Base-by-base conservation (phyloP, 1,139 yeast genomes). In the Pichia inconspicua region DNA sequence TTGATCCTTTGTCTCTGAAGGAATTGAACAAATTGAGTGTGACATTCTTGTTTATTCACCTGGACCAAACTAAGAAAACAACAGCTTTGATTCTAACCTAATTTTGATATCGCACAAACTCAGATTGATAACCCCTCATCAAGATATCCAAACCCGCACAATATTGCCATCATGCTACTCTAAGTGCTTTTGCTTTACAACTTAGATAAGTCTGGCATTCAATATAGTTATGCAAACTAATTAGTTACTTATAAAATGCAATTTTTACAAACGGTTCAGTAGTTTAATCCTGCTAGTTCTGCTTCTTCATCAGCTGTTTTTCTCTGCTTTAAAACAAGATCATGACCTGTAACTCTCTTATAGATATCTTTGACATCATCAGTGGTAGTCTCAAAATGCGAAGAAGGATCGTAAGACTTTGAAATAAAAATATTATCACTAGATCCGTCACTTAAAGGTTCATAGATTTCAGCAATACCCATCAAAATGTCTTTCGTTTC, bases 301-400 rank as follows among this genome's bases (percentile, higher is more conserved):
- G 75, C 80, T 57, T 80, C 86, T 50, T 80, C 85, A 48, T 82
- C 86, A 37, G 70, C 78, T 44, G 77, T 73, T 41, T 78, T 74
- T 63, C 94, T 81, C 67, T 84, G 78, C 72, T 87, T 82, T 60
- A 92, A 76, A 32, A 86, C 95, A 62, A 92, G 76, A 25, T 95
- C 96, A 67, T 87, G 86, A 47, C 97, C 97, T 45, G 86, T 88
- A 56, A 94, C 83, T 67, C 98, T 80, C 68, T 83, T 82, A 69
- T 94, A 88, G 54, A 92, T 78, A 66, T 92, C 96, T 69, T 89
- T 89, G 58, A 92, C 95, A 66, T 92, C 98, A 65, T 92, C 97
- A 43, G 98, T 92, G 62, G 96, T 86, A 42, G 94, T 73, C 68
- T 92, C 99, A 65, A 92, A 92, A 70, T 92, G 99, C 12, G 97